Evolutionary conservation across 352 stramenopile genomes (phyloP).

Genomic region (Phytopythium cucurbitacearum): DNA sequence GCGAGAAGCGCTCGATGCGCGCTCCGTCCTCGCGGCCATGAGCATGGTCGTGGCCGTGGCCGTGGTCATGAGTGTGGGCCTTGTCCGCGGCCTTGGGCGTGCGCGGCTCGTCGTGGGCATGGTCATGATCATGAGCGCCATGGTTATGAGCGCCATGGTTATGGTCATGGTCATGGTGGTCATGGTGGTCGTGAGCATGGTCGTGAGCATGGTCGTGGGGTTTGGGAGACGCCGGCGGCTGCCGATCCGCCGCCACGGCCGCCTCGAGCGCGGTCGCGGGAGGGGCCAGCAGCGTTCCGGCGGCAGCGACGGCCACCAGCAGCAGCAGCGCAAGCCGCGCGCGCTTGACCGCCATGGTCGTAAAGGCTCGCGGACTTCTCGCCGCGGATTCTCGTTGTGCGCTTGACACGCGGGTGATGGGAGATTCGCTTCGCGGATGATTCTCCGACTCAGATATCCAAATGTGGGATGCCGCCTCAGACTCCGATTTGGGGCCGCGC

Average conservation of each 20-base stretch:
- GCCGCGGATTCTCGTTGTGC: too few relatives aligned
- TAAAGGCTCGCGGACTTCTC: too few relatives aligned
- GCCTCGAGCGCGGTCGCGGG: background rate
- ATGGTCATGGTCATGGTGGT: slow-evolving; percentile 26
- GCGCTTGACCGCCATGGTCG: background rate
- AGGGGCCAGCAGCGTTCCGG: too few relatives aligned
- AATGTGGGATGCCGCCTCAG: too few relatives aligned
- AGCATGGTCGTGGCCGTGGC: slow-evolving; percentile 12
- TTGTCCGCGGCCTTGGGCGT: slow-evolving; percentile 8
- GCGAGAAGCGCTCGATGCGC: slow-evolving; percentile 29
- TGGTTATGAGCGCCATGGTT: slow-evolving; percentile 5
- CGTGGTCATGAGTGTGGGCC: slow-evolving; percentile 11
- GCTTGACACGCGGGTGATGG: too few relatives aligned
- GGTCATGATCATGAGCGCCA: slow-evolving; percentile 4
- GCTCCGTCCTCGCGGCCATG: background rate
- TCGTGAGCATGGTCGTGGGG: slow-evolving; percentile 6
- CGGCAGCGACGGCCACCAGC: background rate
- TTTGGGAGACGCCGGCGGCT: slow-evolving; percentile 1
- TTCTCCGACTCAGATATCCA: too few relatives aligned
- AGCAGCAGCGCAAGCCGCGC: background rate
- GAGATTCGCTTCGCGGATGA: too few relatives aligned
- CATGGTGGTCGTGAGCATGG: slow-evolving; percentile 20
- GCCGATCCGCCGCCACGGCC: slow-evolving; percentile 1
- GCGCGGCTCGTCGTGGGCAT: slow-evolving; percentile 10
- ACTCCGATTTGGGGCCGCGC: too few relatives aligned